Percentiles rank a stretch among this genome's conserved stretches.
These are phyloP conservation scores for Thuja plicata DNA, from an alignment of 83 land plant genomes.

Conservation along the genomic window DNA sequence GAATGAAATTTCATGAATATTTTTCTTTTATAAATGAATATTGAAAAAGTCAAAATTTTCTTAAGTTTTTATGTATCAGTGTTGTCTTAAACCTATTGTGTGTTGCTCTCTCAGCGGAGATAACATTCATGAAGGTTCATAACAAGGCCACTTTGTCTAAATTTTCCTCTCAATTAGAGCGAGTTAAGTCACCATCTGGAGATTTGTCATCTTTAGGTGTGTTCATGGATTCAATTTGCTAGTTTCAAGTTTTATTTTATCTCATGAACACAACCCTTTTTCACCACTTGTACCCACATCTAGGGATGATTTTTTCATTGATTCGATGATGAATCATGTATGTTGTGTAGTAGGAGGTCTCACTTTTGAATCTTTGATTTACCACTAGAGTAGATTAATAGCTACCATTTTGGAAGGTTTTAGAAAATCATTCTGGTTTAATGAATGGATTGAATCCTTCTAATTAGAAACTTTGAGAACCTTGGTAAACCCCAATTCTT, in stretches of 20 bases:
- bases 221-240: too few species aligned
- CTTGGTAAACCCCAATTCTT: not conserved
- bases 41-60: too few species aligned
- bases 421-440: not conserved
- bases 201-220: too few species aligned
- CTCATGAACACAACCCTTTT: too few species aligned
- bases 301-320: not conserved
- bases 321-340: not conserved
- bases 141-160: slow-evolving; percentile 54
- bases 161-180: slow-evolving; percentile 62
- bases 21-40: too few species aligned
- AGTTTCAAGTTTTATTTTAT: too few species aligned
- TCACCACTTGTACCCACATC: too few species aligned
- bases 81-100: not conserved
- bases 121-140: slow-evolving; percentile 82
- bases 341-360: not conserved
- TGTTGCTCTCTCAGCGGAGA: slow-evolving; percentile 16
- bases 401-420: not conserved
- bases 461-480: not conserved
- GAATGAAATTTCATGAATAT: too few species aligned
- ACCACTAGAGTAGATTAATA: not conserved
- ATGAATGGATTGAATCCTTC: not conserved
- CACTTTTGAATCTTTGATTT: not conserved
- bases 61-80: too few species aligned
- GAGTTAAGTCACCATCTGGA: slow-evolving; percentile 52